These are phyloP conservation scores for Alternaria viburni DNA, from an alignment of 2,329 filamentous ascomycete species.

Conservation along the genomic window DNA sequence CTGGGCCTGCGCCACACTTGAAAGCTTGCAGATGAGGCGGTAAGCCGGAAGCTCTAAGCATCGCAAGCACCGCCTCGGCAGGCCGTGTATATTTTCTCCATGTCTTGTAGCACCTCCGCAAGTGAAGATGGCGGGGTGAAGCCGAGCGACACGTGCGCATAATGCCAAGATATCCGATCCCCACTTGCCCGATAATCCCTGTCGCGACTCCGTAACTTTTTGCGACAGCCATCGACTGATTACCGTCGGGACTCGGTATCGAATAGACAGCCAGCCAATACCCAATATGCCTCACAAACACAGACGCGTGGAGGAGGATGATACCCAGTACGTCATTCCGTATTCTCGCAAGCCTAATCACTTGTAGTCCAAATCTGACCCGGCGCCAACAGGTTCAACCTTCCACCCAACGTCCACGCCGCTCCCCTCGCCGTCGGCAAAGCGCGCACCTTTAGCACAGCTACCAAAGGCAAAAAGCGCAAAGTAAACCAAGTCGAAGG, in stretches of 20 bases:
- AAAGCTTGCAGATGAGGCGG: not conserved
- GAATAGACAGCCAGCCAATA: not conserved
- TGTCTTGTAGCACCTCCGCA: not conserved
- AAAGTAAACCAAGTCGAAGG: conserved; percentile 53
- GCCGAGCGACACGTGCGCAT: not conserved
- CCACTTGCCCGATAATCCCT: conserved; percentile 8
- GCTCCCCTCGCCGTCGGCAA: conserved; percentile 64
- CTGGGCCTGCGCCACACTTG: not conserved
- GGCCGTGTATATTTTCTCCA: not conserved
- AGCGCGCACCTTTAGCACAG: conserved; percentile 42
- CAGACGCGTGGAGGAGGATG: conserved; percentile 65
- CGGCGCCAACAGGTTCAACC: conserved; percentile 61
- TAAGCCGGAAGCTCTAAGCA: not conserved
- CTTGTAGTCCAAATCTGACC: conserved; percentile 19
- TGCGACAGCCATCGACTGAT: conserved; percentile 3
- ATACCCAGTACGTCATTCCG: conserved; percentile 39
- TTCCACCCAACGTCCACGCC: conserved; percentile 66
- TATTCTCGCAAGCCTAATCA: conserved; percentile 1
- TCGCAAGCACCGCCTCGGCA: not conserved
- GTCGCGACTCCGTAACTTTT: conserved; percentile 14
- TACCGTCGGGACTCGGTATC: not conserved
- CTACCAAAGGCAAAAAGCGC: conserved; percentile 43
- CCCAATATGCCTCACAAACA: conserved; percentile 83
- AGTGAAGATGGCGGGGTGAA: conserved; percentile 1
- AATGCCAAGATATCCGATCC: conserved; percentile 1